Conservation (phyloP, 371 early-diverging fungal species). For the Coemansia sp. region DNA sequence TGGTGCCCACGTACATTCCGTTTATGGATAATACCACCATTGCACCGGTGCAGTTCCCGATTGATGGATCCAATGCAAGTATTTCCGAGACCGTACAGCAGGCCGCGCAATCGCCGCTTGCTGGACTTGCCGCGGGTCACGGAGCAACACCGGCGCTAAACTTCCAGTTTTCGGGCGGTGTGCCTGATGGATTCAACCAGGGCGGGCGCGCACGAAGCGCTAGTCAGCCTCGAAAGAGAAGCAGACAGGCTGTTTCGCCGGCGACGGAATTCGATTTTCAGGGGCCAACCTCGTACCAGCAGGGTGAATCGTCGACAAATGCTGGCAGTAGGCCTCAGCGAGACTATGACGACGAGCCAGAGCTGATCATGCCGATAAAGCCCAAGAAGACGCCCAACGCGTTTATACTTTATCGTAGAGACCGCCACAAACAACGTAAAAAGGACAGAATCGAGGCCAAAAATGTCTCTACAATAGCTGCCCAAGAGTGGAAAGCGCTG, state of each 20-base stretch:
- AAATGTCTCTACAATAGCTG: not conserved
- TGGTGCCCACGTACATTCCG: conserved; percentile 23
- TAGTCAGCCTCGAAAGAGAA: too few relatives aligned
- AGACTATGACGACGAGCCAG: not conserved
- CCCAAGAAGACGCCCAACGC: not conserved
- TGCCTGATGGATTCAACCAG: too few relatives aligned
- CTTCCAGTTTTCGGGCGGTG: too few relatives aligned
- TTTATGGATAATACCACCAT: conserved; percentile 12
- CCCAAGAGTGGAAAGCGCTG: too few relatives aligned
- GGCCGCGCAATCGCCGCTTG: too few relatives aligned
- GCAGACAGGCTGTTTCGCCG: too few relatives aligned
- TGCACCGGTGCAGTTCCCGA: conserved; percentile 5
- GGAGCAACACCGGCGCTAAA: too few relatives aligned
- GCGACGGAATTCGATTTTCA: too few relatives aligned
- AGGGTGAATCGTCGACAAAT: not conserved
- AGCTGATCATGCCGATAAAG: not conserved
- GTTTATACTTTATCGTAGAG: not conserved
- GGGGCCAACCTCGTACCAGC: not conserved
- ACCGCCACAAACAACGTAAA: not conserved
- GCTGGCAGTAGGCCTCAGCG: not conserved
- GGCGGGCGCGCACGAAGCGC: too few relatives aligned
- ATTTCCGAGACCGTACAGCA: too few relatives aligned
- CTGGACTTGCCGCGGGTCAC: too few relatives aligned
- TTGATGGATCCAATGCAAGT: not conserved
- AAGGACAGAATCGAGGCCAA: not conserved